A percentile compares a stretch with the other conserved stretches of the same genome.
Evolutionary conservation across 768 basidiomycete genomes (phyloP).

Genomic region (Auricularia auricula-judae): DNA sequence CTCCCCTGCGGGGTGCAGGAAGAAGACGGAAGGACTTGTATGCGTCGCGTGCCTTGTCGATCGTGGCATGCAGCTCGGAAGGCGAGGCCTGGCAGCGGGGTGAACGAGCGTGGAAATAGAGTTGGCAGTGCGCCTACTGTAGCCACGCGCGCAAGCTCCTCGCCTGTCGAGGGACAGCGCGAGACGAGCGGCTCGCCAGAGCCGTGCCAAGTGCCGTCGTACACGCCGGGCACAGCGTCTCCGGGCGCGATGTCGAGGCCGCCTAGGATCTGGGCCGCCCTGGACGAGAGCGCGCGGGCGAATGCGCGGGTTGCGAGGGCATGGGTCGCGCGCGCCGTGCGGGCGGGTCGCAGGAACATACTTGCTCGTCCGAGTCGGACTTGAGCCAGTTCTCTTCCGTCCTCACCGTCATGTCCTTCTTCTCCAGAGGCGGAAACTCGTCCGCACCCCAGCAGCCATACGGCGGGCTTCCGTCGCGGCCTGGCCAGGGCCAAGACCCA

Average conservation of each 20-base stretch:
- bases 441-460: conserved; percentile 1
- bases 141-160: conserved; percentile 63
- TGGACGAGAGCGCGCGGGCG: conserved; percentile 47
- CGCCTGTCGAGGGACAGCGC: conserved; percentile 79
- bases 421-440: background rate
- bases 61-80: conserved; percentile 55
- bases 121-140: conserved; percentile 26
- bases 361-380: background rate
- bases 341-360: background rate
- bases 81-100: conserved; percentile 43
- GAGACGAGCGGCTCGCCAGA: conserved; percentile 58
- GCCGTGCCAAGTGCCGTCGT: conserved; percentile 75
- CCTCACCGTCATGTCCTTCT: conserved; percentile 5
- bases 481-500: background rate
- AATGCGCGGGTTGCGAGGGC: background rate
- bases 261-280: conserved; percentile 58
- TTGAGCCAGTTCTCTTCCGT: too few relatives aligned
- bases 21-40: conserved; percentile 58
- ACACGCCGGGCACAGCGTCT: conserved; percentile 61
- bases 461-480: background rate
- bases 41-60: conserved; percentile 66
- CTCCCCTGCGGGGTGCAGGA: conserved; percentile 82
- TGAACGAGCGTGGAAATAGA: background rate
- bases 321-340: background rate
- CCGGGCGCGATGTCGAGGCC: conserved; percentile 47